Percentiles rank a stretch among this genome's conserved stretches.
phyloP scores from a whole-genome alignment of 768 basidiomycete genomes.

The Trametes punicea region DNA sequence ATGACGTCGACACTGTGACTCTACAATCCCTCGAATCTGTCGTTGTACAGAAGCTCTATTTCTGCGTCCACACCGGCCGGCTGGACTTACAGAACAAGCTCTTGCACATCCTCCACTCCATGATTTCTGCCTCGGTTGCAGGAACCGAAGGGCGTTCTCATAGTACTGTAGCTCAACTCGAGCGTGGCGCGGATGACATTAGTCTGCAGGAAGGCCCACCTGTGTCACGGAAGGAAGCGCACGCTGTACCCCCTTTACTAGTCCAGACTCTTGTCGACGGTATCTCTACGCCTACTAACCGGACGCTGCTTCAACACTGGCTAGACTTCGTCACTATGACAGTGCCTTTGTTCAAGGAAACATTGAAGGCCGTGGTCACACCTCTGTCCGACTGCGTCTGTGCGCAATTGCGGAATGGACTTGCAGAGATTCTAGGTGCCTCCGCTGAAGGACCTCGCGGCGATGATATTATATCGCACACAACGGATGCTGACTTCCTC shows the following conservation, averaged over 20 bases:
- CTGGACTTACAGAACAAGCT: constrained; percentile 92
- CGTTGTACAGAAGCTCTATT: constrained; percentile 73
- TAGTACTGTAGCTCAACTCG: background rate
- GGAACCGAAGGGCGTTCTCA: constrained; percentile 27
- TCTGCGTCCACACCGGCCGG: constrained; percentile 61
- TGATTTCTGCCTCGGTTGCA: constrained; percentile 63
- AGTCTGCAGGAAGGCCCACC: constrained; percentile 12
- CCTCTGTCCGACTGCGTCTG: constrained; percentile 81
- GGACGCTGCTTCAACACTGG: constrained; percentile 90
- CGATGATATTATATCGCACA: constrained; percentile 43
- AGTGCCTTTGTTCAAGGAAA: constrained; percentile 77
- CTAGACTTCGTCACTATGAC: constrained; percentile 94
- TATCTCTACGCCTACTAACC: constrained; percentile 63
- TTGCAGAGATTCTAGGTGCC: constrained; percentile 53
- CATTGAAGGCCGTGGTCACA: constrained; percentile 59
- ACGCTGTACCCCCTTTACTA: constrained; percentile 67
- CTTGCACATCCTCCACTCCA: constrained; percentile 83
- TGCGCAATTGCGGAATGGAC: constrained; percentile 55
- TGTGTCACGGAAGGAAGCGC: constrained; percentile 33
- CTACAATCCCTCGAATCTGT: constrained; percentile 67
- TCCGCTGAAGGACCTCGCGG: constrained; percentile 36
- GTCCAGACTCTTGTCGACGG: constrained; percentile 81
- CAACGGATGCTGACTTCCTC: constrained; percentile 78
- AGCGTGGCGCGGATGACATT: constrained; percentile 10
- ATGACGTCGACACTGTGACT: constrained; percentile 62